Conservation (phyloP, 768 basidiomycete species). For the Sistotremastrum suecicum region DNA sequence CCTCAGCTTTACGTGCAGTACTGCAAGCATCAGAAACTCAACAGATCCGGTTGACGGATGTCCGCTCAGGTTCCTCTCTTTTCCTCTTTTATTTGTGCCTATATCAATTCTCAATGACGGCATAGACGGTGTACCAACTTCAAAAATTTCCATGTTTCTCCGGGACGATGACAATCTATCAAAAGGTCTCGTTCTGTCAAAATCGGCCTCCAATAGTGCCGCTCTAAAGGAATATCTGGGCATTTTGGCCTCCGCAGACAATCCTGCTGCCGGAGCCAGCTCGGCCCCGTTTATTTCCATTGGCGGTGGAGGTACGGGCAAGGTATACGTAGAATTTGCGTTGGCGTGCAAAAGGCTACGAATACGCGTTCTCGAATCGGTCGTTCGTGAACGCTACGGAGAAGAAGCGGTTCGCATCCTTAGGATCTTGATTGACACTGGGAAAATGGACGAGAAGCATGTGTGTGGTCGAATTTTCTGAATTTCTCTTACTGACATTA, state of each 20-base stretch:
- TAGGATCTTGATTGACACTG: conserved; percentile 60
- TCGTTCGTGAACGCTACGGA: conserved; percentile 74
- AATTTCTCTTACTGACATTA: background rate
- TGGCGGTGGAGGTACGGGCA: conserved; percentile 33
- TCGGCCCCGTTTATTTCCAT: conserved; percentile 61
- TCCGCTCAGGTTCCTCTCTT: conserved; percentile 40
- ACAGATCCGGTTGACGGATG: conserved; percentile 46
- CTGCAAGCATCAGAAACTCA: conserved; percentile 55
- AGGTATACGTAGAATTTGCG: conserved; percentile 72
- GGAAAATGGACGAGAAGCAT: conserved; percentile 92
- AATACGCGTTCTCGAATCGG: conserved; percentile 57
- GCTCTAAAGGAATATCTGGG: conserved; percentile 72
- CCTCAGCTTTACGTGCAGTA: conserved; percentile 52
- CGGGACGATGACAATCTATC: conserved; percentile 47
- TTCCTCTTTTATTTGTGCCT: background rate
- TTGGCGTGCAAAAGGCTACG: conserved; percentile 53
- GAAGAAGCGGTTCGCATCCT: conserved; percentile 72
- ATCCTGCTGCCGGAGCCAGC: conserved; percentile 59
- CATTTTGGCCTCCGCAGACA: conserved; percentile 68
- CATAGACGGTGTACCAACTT: conserved; percentile 25
- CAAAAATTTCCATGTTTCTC: conserved; percentile 49
- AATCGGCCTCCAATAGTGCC: conserved; percentile 37
- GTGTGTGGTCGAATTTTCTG: conserved; percentile 25
- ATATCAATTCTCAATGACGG: background rate
- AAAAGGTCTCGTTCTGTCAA: conserved; percentile 46